phyloP scores from a whole-genome alignment of 176 grass and related monocot species.

The Ensete glaucum region DNA sequence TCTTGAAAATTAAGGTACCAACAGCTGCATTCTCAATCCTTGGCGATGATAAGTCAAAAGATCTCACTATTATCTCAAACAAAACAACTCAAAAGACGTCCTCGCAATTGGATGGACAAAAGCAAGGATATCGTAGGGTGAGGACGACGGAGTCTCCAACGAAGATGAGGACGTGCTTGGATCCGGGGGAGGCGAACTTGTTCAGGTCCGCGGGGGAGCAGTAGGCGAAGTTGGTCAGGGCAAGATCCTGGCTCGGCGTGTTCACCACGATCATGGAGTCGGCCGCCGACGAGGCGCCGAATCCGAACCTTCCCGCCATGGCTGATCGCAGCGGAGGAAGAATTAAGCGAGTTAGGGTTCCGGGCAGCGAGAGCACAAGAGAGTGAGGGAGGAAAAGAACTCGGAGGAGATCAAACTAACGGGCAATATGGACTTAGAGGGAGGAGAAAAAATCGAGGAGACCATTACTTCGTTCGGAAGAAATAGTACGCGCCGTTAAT shows the following conservation, averaged over 20 bases:
- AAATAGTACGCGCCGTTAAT: not conserved
- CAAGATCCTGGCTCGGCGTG: conserved; percentile 86
- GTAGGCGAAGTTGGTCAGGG: conserved; percentile 81
- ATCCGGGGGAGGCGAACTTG: conserved; percentile 38
- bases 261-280: conserved; percentile 29
- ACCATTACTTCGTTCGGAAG: not conserved
- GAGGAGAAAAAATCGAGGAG: too few species aligned
- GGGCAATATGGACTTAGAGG: too few species aligned
- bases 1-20: not conserved
- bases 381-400: not conserved
- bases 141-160: conserved; percentile 70
- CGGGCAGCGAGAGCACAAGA: not conserved
- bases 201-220: conserved; percentile 50
- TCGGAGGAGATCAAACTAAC: not conserved
- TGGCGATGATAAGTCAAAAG: not conserved
- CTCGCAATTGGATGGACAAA: conserved; percentile 6
- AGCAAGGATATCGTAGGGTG: conserved; percentile 88
- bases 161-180: conserved; percentile 33
- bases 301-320: conserved; percentile 21
- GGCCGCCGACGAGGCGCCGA: conserved; percentile 8
- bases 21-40: not conserved
- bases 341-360: not conserved
- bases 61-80: not conserved
- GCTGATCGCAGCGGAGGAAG: not conserved
- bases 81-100: conserved; percentile 14